Evolutionary conservation across 768 basidiomycete species (phyloP).

Genomic region (Tylopilus cervinicoccineus): DNA sequence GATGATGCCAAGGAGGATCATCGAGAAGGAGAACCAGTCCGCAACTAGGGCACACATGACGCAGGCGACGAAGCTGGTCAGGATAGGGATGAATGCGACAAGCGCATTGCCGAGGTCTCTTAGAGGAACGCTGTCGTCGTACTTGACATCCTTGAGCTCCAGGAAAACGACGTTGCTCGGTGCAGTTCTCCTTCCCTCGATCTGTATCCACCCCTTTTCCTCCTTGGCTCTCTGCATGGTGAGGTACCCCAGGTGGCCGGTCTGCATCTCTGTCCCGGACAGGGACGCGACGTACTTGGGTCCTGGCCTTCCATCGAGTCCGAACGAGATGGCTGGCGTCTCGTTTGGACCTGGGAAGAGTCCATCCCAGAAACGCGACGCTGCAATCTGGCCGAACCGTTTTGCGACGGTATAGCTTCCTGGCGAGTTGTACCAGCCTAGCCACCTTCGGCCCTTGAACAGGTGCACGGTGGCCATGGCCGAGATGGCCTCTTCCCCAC

Average conservation of each 20-base stretch:
- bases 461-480: constrained; percentile 34
- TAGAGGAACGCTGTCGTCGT: too few species aligned
- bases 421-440: constrained; percentile 37
- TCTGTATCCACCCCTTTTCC: neutral
- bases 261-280: constrained; percentile 28
- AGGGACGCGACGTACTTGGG: constrained; percentile 27
- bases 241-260: constrained; percentile 28
- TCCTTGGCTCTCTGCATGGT: constrained; percentile 16
- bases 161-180: constrained; percentile 19
- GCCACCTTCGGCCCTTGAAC: constrained; percentile 28
- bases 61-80: too few species aligned
- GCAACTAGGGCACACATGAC: constrained; percentile 20
- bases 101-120: too few species aligned
- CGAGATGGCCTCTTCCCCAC: constrained; percentile 34
- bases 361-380: constrained; percentile 31
- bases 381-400: constrained; percentile 29
- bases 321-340: constrained; percentile 26
- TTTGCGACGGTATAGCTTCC: constrained; percentile 32
- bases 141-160: constrained; percentile 20
- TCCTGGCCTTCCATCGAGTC: constrained; percentile 26
- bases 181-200: constrained; percentile 17
- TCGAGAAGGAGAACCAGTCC: constrained; percentile 31
- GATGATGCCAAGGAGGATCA: constrained; percentile 33
- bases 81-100: neutral
- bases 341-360: constrained; percentile 30